A percentile compares a stretch with the other conserved stretches of the same genome.
Evolutionary conservation across 345 rosid genomes (phyloP).

Genomic region (Murraya paniculata): DNA sequence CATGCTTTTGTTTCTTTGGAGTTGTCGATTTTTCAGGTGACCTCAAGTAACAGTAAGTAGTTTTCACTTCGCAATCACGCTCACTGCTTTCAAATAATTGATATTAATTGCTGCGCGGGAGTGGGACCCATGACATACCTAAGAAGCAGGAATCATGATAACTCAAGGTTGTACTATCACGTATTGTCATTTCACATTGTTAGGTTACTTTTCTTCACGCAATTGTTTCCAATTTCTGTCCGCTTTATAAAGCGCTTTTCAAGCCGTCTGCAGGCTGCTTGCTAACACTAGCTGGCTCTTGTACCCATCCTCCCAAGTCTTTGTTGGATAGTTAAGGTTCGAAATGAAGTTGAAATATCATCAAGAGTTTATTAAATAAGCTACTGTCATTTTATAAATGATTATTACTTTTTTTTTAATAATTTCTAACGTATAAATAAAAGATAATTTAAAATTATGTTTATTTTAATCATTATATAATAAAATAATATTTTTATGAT

Average conservation of each 20-base stretch:
- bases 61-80: not conserved
- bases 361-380: no score
- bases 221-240: not conserved
- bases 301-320: not conserved
- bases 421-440: no score
- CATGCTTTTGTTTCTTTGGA: not conserved
- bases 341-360: no score
- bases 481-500: no score
- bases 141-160: not conserved
- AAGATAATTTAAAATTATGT: no score
- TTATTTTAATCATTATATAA: no score
- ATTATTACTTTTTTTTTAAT: no score
- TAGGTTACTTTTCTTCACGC: not conserved
- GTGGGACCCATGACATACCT: conserved; percentile 3
- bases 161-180: not conserved
- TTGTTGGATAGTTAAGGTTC: no score
- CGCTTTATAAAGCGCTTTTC: not conserved
- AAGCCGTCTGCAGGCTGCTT: not conserved
- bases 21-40: not conserved
- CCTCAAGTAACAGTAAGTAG: not conserved
- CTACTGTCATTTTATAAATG: no score
- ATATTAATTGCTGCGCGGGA: not conserved
- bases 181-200: not conserved
- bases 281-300: not conserved
- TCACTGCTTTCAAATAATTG: not conserved